Base-by-base conservation (phyloP, 2,329 filamentous ascomycete genomes). In the Talaromyces piceae region DNA sequence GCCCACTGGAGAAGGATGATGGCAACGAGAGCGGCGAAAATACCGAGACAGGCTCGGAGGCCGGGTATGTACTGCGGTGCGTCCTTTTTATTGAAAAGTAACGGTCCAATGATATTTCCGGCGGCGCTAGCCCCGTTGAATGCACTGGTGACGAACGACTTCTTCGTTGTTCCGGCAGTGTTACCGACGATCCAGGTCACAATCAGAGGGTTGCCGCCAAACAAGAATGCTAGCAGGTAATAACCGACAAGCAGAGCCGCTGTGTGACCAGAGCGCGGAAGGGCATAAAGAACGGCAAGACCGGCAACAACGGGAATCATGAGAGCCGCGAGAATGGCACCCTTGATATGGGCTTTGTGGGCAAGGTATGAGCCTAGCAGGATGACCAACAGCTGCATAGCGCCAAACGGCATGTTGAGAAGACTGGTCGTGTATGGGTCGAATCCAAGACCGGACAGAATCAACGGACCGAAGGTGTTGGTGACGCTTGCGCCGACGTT, bases 161-260 rank as follows among this genome's bases (percentile, higher is more conserved):
- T 84, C 66, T 87, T 86, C 2, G 83, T 86, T 13, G 77, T 79
- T 5, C 84, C 84, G 0, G 75, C 84, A 0, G 82, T 86, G 63
- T 87, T 87, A 6, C 78, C 81, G 5, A 86, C 76, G 52, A 86
- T 82, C 84, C 84, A 88, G 0, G 80, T 77, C 0, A 86, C 79
- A 23, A 85, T 78, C 8, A 87, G 69, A 0, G 83, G 83, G 58
- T 84, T 85, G 1, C 77, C 80, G 1, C 81, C 81, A 54, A 82
- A 87, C 7, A 86, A 68, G 63, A 86, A 86, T 0, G 81, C 78
- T 0, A 86, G 73, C 2, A 86, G 70, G 57, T 86, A 86, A 63
- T 86, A 86, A 0, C 77, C 82, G 0, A 73, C 76, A 2, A 87
- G 70, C 2, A 84, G 60, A 0, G 73, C 67, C 0, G 74, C 71